Percentiles rank a stretch among this genome's conserved stretches.
phyloP scores from a whole-genome alignment of 1,139 yeast genomes.

The Sugiyamaella japonica region DNA sequence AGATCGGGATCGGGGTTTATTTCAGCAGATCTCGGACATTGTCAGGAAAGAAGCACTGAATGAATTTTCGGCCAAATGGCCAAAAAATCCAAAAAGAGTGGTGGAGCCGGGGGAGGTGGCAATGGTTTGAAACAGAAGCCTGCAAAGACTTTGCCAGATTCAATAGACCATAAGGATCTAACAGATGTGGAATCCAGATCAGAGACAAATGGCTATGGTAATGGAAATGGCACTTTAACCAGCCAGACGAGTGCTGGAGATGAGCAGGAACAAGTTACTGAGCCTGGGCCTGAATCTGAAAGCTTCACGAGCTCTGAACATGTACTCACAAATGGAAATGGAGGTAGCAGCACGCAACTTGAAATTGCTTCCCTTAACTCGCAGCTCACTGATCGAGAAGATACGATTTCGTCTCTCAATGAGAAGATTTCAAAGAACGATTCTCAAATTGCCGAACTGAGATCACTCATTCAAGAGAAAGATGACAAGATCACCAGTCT shows the following conservation, averaged over 20 bases:
- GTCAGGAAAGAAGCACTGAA: not conserved
- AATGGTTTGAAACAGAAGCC: not conserved
- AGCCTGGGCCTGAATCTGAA: not conserved
- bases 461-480: not conserved
- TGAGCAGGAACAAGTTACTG: not conserved
- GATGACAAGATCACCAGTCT: not conserved
- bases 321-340: not conserved
- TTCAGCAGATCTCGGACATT: not conserved
- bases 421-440: not conserved
- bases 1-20: not conserved
- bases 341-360: not conserved
- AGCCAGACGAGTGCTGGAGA: not conserved
- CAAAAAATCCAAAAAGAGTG: conserved; percentile 16
- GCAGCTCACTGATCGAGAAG: not conserved
- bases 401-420: not conserved
- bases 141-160: not conserved
- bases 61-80: conserved; percentile 9
- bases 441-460: not conserved
- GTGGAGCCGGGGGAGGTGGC: conserved; percentile 7
- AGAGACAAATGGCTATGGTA: too few relatives aligned
- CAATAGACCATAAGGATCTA: not conserved
- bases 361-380: conserved; percentile 1
- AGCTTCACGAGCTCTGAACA: too few relatives aligned
- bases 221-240: not conserved
- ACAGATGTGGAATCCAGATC: not conserved